phyloP scores from a whole-genome alignment of 345 rosid genomes.

The Firmiana major region DNA sequence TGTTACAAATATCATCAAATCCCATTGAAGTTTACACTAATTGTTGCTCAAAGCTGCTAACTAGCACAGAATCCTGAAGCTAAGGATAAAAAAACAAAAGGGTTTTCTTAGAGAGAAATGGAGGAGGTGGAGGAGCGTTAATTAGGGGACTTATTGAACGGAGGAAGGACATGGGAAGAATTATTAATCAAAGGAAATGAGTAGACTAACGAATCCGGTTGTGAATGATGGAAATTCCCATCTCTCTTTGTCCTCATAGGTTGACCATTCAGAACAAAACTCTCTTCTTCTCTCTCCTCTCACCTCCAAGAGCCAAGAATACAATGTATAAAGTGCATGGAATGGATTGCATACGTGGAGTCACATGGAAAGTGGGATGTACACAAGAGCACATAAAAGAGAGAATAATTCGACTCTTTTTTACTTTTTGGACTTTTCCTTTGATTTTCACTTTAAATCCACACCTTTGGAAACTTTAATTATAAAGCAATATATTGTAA shows the following conservation, averaged over 20 bases:
- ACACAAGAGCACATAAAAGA: slow-evolving; percentile 14
- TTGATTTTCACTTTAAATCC: slow-evolving; percentile 8
- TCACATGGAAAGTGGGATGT: slow-evolving; percentile 29
- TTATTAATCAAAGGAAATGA: slow-evolving; percentile 22
- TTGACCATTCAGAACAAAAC: slow-evolving; percentile 17
- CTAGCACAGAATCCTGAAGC: not conserved
- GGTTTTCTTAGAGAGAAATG: slow-evolving; percentile 1
- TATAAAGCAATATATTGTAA: not conserved
- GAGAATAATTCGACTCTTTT: slow-evolving; percentile 21
- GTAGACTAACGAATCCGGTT: slow-evolving; percentile 16
- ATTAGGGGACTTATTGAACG: not conserved
- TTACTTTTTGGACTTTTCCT: not conserved
- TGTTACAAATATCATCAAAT: slow-evolving; percentile 27
- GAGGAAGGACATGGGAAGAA: not conserved
- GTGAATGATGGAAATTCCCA: slow-evolving; percentile 13
- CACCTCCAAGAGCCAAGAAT: slow-evolving; percentile 3
- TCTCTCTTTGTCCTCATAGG: slow-evolving; percentile 19
- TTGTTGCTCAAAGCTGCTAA: not conserved
- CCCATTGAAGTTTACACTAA: slow-evolving; percentile 17
- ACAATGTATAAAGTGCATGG: slow-evolving; percentile 17
- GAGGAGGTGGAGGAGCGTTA: not conserved
- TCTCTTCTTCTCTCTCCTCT: not conserved
- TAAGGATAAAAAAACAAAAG: not conserved
- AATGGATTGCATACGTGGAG: slow-evolving; percentile 29
- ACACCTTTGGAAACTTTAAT: not conserved